Conservation (phyloP, 345 rosid genomes). For the Microcos paniculata region DNA sequence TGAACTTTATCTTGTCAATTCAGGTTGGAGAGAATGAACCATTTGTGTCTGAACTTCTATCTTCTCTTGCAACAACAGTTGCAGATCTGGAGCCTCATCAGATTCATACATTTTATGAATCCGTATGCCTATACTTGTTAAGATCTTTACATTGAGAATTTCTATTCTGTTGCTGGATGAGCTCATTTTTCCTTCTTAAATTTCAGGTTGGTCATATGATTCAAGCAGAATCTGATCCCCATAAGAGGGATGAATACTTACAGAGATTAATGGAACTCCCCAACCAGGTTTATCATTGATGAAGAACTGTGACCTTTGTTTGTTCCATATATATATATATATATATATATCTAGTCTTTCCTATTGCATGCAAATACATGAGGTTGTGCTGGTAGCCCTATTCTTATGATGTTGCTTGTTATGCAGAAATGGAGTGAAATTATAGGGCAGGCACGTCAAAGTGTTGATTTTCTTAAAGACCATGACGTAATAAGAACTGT, state of each 20-base stretch:
- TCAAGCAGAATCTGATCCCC: conserved; percentile 95
- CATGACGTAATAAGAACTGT: conserved; percentile 86
- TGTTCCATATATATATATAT: neutral
- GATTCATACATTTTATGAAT: conserved; percentile 96
- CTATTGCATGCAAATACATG: conserved; percentile 3
- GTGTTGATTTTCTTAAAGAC: conserved; percentile 89
- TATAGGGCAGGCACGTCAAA: conserved; percentile 91
- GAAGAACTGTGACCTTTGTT: neutral
- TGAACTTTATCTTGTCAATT: conserved; percentile 17
- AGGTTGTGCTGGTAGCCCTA: conserved; percentile 1
- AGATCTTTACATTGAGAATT: conserved; percentile 1
- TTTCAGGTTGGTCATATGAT: conserved; percentile 94
- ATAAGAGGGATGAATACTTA: conserved; percentile 94
- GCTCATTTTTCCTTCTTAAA: neutral
- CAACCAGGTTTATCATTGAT: conserved; percentile 58
- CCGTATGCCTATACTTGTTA: conserved; percentile 50
- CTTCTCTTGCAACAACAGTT: conserved; percentile 92
- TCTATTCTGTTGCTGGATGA: neutral
- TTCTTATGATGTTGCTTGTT: conserved; percentile 20
- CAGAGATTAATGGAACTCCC: conserved; percentile 96
- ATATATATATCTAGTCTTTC: neutral
- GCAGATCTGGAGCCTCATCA: conserved; percentile 99
- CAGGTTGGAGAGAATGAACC: conserved; percentile 98
- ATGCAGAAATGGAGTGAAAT: conserved; percentile 97
- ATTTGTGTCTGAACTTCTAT: conserved; percentile 95